Conservation (phyloP, 129 eudicot species). For the Tanacetum coccineum region DNA sequence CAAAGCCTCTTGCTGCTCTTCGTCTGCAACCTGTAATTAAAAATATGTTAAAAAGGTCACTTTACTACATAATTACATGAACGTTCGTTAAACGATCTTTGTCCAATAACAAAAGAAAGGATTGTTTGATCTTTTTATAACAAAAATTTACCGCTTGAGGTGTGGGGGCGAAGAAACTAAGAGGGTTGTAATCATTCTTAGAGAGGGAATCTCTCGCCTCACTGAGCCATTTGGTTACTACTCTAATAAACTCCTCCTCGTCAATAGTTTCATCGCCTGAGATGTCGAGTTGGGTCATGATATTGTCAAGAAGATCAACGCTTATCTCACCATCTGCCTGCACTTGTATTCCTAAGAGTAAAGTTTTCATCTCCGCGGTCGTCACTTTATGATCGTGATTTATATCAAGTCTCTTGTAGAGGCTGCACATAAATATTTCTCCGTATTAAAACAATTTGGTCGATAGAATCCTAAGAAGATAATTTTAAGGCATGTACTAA, state of each 20-base stretch:
- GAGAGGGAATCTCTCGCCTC: conserved; percentile 33
- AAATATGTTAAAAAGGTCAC: background rate
- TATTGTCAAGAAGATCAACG: conserved; percentile 36
- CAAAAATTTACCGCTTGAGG: conserved; percentile 26
- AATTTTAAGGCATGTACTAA: conserved; percentile 16
- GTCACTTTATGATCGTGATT: conserved; percentile 42
- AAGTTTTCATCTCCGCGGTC: conserved; percentile 50
- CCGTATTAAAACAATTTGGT: background rate
- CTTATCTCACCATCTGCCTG: conserved; percentile 46
- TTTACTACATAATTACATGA: background rate
- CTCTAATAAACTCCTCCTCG: conserved; percentile 47
- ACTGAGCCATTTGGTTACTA: conserved; percentile 37
- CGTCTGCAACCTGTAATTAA: conserved; percentile 31
- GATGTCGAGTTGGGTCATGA: conserved; percentile 48
- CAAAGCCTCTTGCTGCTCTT: conserved; percentile 41
- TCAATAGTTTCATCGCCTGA: conserved; percentile 39
- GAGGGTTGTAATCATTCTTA: conserved; percentile 28
- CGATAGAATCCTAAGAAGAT: background rate
- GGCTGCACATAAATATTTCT: conserved; percentile 28
- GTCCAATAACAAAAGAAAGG: background rate
- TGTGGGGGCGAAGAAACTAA: conserved; percentile 14
- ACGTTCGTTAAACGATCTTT: background rate
- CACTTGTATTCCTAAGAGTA: conserved; percentile 52
- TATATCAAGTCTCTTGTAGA: conserved; percentile 50
- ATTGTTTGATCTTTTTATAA: background rate